Evolutionary conservation across 2,329 filamentous ascomycete species (phyloP).

Genomic region (Aspergillus amoenus): DNA sequence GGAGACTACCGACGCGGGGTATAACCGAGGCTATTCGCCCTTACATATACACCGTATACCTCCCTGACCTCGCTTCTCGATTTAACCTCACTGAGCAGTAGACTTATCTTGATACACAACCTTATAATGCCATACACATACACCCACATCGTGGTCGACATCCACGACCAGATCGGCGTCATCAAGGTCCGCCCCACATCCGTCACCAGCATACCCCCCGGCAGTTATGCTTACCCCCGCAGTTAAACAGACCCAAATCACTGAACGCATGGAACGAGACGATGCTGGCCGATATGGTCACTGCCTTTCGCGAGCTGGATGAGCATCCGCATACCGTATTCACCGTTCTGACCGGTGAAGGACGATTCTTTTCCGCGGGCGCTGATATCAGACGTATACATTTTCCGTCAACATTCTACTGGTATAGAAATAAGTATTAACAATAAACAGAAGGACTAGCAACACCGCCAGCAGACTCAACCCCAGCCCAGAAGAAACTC

Average conservation of each 20-base stretch:
- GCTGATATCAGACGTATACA: conserved; percentile 5
- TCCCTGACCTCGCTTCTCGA: neutral
- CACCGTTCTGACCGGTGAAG: conserved; percentile 10
- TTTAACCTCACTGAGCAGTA: neutral
- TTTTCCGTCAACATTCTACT: no score
- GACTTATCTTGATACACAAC: no score
- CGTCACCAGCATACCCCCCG: no score
- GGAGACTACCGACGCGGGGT: no score
- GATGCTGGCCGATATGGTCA: conserved; percentile 1
- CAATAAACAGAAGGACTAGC: neutral
- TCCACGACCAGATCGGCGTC: conserved; percentile 3
- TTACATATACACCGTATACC: no score
- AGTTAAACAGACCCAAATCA: conserved; percentile 5
- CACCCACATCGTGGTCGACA: neutral
- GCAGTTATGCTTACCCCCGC: neutral
- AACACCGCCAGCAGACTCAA: neutral
- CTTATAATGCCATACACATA: neutral
- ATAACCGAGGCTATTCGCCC: no score
- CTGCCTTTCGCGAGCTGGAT: conserved; percentile 8
- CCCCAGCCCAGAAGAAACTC: conserved; percentile 7
- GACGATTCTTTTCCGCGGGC: conserved; percentile 10
- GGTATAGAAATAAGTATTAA: neutral
- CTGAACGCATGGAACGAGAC: conserved; percentile 4
- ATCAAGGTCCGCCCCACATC: neutral
- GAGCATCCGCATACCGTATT: conserved; percentile 2